Conservation (phyloP, 257 asterid species). For the Capsicum chinense region DNA sequence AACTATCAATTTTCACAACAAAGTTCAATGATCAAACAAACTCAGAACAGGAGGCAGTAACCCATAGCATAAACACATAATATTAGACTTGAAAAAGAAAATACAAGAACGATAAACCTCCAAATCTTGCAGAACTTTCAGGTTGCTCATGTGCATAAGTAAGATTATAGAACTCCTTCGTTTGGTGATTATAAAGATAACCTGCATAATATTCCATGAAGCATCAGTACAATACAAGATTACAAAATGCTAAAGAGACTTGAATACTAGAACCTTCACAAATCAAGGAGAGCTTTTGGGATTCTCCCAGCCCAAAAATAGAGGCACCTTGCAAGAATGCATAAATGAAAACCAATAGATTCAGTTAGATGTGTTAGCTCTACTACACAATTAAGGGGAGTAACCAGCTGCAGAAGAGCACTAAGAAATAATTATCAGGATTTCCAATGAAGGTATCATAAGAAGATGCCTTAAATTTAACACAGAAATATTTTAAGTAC, state of each 20-base stretch:
- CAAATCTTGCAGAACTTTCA: slow-evolving; percentile 81
- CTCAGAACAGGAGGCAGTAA: neutral
- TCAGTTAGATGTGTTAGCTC: neutral
- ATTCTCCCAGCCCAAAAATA: neutral
- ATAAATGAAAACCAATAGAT: neutral
- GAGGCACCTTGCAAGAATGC: slow-evolving; percentile 7
- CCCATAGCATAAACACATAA: neutral
- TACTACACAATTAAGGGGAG: slow-evolving; percentile 1
- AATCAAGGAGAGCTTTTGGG: slow-evolving; percentile 19
- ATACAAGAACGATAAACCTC: slow-evolving; percentile 62
- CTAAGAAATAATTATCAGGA: neutral
- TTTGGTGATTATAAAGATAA: slow-evolving; percentile 92
- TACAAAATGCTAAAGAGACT: slow-evolving; percentile 23
- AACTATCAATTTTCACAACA: neutral
- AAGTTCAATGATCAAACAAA: neutral
- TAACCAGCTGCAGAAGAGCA: slow-evolving; percentile 4
- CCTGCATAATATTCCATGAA: slow-evolving; percentile 58
- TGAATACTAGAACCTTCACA: slow-evolving; percentile 20
- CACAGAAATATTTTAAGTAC: neutral
- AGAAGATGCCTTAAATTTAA: neutral
- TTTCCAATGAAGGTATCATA: neutral
- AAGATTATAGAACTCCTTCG: slow-evolving; percentile 93
- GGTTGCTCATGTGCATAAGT: slow-evolving; percentile 97
- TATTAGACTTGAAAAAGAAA: neutral
- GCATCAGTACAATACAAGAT: neutral